Conservation (phyloP, 31 red algal genomes). For the Bonnemaisonia californica region DNA sequence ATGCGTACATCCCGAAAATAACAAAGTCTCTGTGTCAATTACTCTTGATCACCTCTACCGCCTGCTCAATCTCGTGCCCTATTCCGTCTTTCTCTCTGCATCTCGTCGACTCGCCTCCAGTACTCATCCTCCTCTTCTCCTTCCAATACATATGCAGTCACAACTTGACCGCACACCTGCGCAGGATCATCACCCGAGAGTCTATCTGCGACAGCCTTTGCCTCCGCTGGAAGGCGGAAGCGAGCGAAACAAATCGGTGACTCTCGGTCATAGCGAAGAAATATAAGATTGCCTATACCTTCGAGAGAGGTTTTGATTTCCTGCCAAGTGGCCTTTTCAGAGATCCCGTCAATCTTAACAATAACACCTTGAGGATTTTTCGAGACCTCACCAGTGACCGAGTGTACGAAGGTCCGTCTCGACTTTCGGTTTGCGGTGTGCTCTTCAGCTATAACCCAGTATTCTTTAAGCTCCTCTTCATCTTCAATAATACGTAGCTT, state of each 20-base stretch:
- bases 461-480: conserved; percentile 47
- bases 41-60: too few species aligned
- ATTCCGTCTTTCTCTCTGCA: not conserved
- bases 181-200: conserved; percentile 6
- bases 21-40: too few species aligned
- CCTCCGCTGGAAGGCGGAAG: conserved; percentile 27
- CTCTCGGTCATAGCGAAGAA: conserved; percentile 14
- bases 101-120: conserved; percentile 39
- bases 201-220: conserved; percentile 2
- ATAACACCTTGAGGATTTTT: conserved; percentile 51
- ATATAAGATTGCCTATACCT: conserved; percentile 30
- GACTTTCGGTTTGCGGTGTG: conserved; percentile 22
- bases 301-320: conserved; percentile 14
- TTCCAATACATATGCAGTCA: conserved; percentile 30
- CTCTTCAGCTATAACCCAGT: conserved; percentile 38
- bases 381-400: not conserved
- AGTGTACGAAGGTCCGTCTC: not conserved
- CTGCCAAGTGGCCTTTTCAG: conserved; percentile 23
- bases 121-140: conserved; percentile 66
- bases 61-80: not conserved
- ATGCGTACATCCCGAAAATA: too few species aligned
- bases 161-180: conserved; percentile 24
- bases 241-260: conserved; percentile 22
- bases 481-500: conserved; percentile 41
- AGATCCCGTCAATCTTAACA: conserved; percentile 43